Conservation (phyloP, 768 basidiomycete genomes). For the Xerocomus brunneocitrinus region DNA sequence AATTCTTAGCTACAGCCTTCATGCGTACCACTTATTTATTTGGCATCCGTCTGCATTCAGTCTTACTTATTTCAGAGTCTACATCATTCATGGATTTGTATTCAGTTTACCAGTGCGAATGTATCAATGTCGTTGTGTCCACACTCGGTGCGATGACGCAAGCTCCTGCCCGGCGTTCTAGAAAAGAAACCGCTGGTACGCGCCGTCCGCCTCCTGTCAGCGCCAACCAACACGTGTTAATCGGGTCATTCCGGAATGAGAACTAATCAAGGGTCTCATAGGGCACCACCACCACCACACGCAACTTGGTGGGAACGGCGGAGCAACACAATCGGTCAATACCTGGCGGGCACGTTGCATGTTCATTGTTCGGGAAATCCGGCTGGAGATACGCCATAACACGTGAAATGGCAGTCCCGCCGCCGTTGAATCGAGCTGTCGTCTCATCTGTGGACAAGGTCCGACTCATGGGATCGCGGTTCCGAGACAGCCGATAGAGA, state of each 20-base stretch:
- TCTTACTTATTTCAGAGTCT: not conserved
- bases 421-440: too few relatives aligned
- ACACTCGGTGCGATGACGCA: not conserved
- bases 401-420: too few relatives aligned
- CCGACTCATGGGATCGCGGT: too few relatives aligned
- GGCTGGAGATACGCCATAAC: too few relatives aligned
- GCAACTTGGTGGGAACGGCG: too few relatives aligned
- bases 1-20: not conserved
- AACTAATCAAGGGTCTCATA: not conserved
- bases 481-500: too few relatives aligned
- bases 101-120: not conserved
- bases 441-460: too few relatives aligned
- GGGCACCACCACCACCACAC: not conserved
- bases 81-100: slow-evolving; percentile 1
- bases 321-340: too few relatives aligned
- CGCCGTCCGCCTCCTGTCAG: not conserved
- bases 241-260: not conserved
- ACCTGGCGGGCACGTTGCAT: too few relatives aligned
- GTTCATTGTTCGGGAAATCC: too few relatives aligned
- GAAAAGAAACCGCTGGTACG: not conserved
- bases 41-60: not conserved
- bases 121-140: not conserved
- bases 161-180: not conserved
- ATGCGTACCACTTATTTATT: not conserved
- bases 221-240: not conserved